Evolutionary conservation across 176 grass and related monocot species (phyloP), one percentile per base, ranked within the genome.

Genomic region (Eragrostis curvula): DNA sequence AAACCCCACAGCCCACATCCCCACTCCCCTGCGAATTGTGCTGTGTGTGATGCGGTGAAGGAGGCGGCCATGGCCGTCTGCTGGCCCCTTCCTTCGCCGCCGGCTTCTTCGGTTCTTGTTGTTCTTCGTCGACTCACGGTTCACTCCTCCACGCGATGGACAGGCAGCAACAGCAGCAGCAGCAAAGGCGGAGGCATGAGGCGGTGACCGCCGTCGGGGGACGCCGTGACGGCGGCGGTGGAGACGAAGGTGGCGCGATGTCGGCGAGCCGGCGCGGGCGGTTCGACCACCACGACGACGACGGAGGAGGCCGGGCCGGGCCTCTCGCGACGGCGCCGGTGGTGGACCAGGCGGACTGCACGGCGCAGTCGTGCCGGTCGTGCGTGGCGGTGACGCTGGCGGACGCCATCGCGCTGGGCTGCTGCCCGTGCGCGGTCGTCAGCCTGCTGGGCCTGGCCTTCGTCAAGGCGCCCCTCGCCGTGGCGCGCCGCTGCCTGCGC

Each of bases 391-490:
- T 97, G 12, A 58, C 78, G 40, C 74, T 97, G 17, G 94, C 91
- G 42, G 94, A 97, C 83, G 93, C 87, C 79, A 84, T 94, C 68
- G 94, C 94, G 42, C 84, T 97, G 0, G 91, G 94, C 0, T 97
- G 94, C 83, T 97, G 94, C 87, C 94, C 94, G 0, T 97, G 94
- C 81, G 89, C 91, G 27, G 60, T 97, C 21, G 78, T 97, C 15
- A 94, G 88, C 84, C 80, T 91, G 51, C 91, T 97, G 67, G 88
- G 86, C 1, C 70, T 94, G 72, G 89, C 85, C 12, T 58, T 97
- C 44, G 85, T 94, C 44, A 90, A 87, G 91, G 79, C 83, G 27
- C 91, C 94, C 8, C 84, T 90, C 53, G 90, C 85, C 29, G 18
- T 84, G 21, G 87, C 81, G 45, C 79, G 87, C 29, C 81, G 87